Percentiles rank a stretch among this genome's conserved stretches.
These are phyloP conservation scores for Trapa incisa DNA, from an alignment of 345 rosid species.

Conservation along the genomic window DNA sequence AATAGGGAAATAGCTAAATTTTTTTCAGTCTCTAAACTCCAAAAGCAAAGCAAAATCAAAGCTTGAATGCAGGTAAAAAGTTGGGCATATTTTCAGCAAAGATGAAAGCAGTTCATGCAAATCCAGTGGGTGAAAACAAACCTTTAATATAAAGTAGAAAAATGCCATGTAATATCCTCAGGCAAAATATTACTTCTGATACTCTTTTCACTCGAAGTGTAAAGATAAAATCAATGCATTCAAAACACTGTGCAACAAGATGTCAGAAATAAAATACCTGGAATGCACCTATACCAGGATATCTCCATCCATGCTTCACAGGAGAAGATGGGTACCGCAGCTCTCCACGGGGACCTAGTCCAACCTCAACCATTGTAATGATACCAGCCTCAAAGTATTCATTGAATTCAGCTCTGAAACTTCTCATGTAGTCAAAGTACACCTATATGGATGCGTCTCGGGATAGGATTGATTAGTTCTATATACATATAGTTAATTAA, in stretches of 20 bases:
- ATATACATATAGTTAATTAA: neutral
- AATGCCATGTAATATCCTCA: neutral
- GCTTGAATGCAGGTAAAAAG: neutral
- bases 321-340: conserved; percentile 88
- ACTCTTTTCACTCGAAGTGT: neutral
- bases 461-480: neutral
- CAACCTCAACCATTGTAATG: conserved; percentile 75
- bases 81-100: neutral
- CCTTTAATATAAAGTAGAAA: neutral
- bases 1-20: neutral
- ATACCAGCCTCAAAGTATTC: conserved; percentile 56
- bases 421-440: conserved; percentile 95
- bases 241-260: neutral
- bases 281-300: conserved; percentile 96
- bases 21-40: neutral
- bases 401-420: conserved; percentile 78
- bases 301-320: conserved; percentile 96
- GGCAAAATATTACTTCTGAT: neutral
- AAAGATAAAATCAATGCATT: neutral
- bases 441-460: conserved; percentile 35
- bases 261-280: conserved; percentile 42
- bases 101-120: neutral
- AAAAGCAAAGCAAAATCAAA: neutral
- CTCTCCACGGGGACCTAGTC: conserved; percentile 97
- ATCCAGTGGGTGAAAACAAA: neutral